Base-by-base conservation (phyloP, 139 green algal genomes). In the Auxenochlorella protothecoides region DNA sequence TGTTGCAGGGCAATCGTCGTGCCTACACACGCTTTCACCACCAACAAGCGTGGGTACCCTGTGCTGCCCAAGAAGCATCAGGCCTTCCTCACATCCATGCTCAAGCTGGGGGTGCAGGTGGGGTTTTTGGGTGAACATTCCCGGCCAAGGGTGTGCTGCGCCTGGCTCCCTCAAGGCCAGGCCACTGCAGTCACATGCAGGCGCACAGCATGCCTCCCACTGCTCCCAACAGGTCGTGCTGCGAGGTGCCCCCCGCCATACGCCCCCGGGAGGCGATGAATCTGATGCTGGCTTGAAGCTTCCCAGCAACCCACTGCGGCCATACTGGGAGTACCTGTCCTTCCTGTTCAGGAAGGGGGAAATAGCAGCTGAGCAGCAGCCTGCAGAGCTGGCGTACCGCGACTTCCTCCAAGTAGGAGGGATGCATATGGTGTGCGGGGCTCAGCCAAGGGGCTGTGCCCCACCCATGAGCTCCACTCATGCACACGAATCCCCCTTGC, bases 311-410 rank as follows among this genome's bases (percentile, higher is more conserved):
- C 79, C 89, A 12, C 73, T 98, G 71, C 72, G 82, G 3, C 56
- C 80, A 4, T 96, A 97, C 78, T 93, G 87, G 84, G 93, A 98
- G 75, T 99, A 98, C 75, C 72, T 97, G 8, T 89, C 83, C 52
- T 96, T 91, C 83, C 65, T 98, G 5, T 98, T 97, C 77, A 80
- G 85, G 68, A 82, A 83, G 80, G 74, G 82, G 70, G 79, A 79
- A 11, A 59, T 9, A 11, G 52, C 44, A 67, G 82, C 52, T 9
- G 78, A 87, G 72, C 77, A 89, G 69, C 80, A 89, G 67, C 53
- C 75, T 67, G 55, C 87, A 54, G 89, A 97, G 81, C 59, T 84
- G 16, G 73, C 79, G 13, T 98, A 98, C 85, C 74, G 88, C 5
- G 94, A 98, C 81, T 96, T 92, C 81, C 80, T 98, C 66, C 90